These are phyloP conservation scores for Globisporangium spiculum DNA, from an alignment of 352 stramenopile species.

Conservation along the genomic window DNA sequence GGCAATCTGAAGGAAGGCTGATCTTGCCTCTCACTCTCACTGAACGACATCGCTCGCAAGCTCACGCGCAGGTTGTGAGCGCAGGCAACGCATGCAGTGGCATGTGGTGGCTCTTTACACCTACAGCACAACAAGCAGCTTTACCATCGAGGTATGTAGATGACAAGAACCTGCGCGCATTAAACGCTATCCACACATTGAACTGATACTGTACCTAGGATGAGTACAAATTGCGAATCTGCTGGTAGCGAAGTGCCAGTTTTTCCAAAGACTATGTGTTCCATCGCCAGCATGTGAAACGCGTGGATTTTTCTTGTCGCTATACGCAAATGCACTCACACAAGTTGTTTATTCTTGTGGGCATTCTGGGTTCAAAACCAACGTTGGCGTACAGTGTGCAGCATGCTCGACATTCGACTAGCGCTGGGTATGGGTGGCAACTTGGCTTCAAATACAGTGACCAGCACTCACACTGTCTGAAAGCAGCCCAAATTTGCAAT, in stretches of 20 bases:
- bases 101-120: neutral
- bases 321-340: neutral
- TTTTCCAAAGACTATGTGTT: too few species aligned
- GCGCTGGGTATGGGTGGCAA: neutral
- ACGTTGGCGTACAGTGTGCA: neutral
- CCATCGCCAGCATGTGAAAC: neutral
- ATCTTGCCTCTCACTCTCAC: neutral
- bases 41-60: neutral
- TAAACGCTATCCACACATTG: too few species aligned
- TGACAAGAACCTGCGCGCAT: constrained; percentile 5
- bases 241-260: too few species aligned
- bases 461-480: constrained; percentile 3
- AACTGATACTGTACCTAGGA: neutral
- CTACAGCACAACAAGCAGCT: neutral
- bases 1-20: too few species aligned
- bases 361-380: neutral
- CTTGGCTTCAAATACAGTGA: neutral
- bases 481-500: neutral
- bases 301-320: constrained; percentile 12
- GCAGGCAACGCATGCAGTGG: neutral
- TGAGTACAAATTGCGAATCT: neutral
- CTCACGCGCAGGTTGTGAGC: neutral
- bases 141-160: neutral
- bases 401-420: neutral
- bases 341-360: constrained; percentile 2